Conservation (phyloP, 148 eudicot genomes). For the Limonium bicolor region DNA sequence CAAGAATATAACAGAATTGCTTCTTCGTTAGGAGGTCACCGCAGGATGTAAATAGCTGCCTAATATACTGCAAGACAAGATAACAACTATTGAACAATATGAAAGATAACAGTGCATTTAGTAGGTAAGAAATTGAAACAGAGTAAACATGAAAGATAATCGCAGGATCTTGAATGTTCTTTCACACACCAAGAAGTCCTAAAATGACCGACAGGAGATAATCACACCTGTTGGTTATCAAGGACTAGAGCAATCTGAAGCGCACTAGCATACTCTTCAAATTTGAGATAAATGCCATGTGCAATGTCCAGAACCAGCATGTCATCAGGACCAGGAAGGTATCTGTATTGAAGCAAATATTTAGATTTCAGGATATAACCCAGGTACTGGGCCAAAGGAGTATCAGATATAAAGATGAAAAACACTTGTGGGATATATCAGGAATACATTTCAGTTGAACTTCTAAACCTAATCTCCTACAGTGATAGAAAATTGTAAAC, state of each 20-base stretch:
- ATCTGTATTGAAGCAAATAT: slow-evolving; percentile 30
- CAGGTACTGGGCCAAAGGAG: not conserved
- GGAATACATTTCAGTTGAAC: too few species aligned
- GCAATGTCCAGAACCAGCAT: slow-evolving; percentile 60
- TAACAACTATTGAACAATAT: not conserved
- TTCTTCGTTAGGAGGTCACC: slow-evolving; percentile 45
- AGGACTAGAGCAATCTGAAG: slow-evolving; percentile 73
- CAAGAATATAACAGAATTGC: slow-evolving; percentile 87
- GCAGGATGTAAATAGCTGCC: slow-evolving; percentile 59
- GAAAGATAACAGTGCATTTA: too few species aligned
- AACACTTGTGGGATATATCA: too few species aligned
- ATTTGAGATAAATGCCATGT: slow-evolving; percentile 44
- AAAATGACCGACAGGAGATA: too few species aligned
- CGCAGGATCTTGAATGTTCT: not conserved
- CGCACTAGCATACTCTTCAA: slow-evolving; percentile 67
- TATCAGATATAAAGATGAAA: too few species aligned
- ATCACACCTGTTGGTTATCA: slow-evolving; percentile 62
- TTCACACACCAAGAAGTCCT: too few species aligned
- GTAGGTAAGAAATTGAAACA: not conserved
- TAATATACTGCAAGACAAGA: slow-evolving; percentile 51
- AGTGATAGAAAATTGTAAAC: too few species aligned
- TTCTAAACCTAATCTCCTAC: too few species aligned
- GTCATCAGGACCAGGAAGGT: slow-evolving; percentile 90
- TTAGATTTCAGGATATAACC: not conserved
- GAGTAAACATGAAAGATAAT: not conserved